These are phyloP conservation scores for Tolypocladium guangdongense DNA, from an alignment of 2,329 filamentous ascomycete genomes.

Conservation along the genomic window DNA sequence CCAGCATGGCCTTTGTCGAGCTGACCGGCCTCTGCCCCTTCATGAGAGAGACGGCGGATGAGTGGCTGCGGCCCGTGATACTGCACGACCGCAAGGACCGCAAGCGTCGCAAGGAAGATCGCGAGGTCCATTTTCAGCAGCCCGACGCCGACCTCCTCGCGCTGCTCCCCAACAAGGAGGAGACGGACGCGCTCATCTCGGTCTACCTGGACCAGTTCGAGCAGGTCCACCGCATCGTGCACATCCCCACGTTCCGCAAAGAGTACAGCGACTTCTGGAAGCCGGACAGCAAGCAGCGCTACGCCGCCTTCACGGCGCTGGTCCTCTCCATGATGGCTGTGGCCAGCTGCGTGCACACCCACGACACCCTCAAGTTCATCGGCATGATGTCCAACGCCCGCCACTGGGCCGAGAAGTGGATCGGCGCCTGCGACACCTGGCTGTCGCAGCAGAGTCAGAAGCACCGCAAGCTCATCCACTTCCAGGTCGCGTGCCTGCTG, in stretches of 20 bases:
- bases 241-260: slow-evolving; percentile 46
- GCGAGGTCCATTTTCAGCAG: slow-evolving; percentile 36
- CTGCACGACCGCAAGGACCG: slow-evolving; percentile 46
- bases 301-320: slow-evolving; percentile 44
- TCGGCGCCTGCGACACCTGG: slow-evolving; percentile 45
- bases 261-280: slow-evolving; percentile 47
- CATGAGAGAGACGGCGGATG: slow-evolving; percentile 51
- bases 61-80: slow-evolving; percentile 48
- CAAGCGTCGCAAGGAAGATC: slow-evolving; percentile 38
- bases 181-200: slow-evolving; percentile 36
- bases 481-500: slow-evolving; percentile 48
- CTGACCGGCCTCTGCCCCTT: slow-evolving; percentile 46
- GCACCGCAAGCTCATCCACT: slow-evolving; percentile 48
- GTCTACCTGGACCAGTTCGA: slow-evolving; percentile 45
- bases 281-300: slow-evolving; percentile 27
- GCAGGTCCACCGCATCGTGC: slow-evolving; percentile 45
- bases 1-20: slow-evolving; percentile 49
- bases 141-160: slow-evolving; percentile 39
- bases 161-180: slow-evolving; percentile 35
- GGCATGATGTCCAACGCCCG: slow-evolving; percentile 48
- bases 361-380: slow-evolving; percentile 41
- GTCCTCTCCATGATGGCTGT: slow-evolving; percentile 50
- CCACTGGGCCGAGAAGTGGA: slow-evolving; percentile 44
- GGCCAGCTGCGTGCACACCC: slow-evolving; percentile 45
- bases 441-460: slow-evolving; percentile 46